These are phyloP conservation scores for Penicillium sp. DNA, from an alignment of 2,329 filamentous ascomycete species.

Conservation along the genomic window DNA sequence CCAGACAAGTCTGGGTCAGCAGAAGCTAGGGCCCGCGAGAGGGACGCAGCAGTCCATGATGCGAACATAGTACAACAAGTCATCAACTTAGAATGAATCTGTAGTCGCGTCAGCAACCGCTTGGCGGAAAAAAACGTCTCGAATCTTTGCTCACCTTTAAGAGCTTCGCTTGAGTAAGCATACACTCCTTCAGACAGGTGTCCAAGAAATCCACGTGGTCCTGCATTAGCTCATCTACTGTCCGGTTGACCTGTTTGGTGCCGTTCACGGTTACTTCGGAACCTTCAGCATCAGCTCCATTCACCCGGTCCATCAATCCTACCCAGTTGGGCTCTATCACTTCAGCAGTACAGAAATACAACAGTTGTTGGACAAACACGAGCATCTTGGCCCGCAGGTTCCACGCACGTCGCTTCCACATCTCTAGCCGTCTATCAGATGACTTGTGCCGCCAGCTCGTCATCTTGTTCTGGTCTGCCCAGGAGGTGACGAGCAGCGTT, in stretches of 20 bases:
- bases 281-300: conserved; percentile 52
- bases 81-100: conserved; percentile 98
- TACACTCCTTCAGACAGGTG: conserved; percentile 97
- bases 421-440: conserved; percentile 70
- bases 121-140: no score
- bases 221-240: conserved; percentile 97
- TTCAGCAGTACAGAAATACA: conserved; percentile 96
- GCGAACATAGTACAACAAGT: conserved; percentile 94
- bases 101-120: background rate
- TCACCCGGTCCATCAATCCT: conserved; percentile 83
- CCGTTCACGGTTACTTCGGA: conserved; percentile 39
- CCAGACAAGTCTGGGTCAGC: conserved; percentile 72
- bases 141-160: conserved; percentile 65
- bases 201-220: conserved; percentile 98
- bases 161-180: conserved; percentile 95
- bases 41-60: conserved; percentile 74
- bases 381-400: conserved; percentile 91
- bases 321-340: conserved; percentile 99
- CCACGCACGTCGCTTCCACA: conserved; percentile 92
- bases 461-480: conserved; percentile 84
- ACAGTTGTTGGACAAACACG: conserved; percentile 91
- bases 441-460: conserved; percentile 80
- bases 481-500: conserved; percentile 78
- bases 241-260: conserved; percentile 61
- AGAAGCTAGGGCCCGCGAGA: conserved; percentile 80